Base-by-base conservation (phyloP, 257 asterid species). In the Henckelia pumila region DNA sequence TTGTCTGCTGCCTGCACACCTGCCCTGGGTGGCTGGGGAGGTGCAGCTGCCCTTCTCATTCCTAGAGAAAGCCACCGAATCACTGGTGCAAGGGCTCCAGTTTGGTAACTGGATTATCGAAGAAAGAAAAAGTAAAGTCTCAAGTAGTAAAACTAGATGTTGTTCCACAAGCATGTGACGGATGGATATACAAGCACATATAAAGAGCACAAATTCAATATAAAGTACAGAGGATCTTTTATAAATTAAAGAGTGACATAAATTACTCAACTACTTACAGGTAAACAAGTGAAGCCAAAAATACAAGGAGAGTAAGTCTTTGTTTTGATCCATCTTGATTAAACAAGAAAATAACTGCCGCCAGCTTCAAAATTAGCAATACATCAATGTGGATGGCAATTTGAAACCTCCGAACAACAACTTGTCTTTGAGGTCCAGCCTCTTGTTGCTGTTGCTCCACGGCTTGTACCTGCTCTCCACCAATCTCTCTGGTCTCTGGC, bases 61-160 rank as follows among this genome's bases (percentile, higher is more conserved):
- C 98, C 97, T 81, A 88, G 98, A 61, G 98, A 86, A 75, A 92
- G 97, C 98, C 97, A 92, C 72, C 91, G 80, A 69, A 89, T 67
- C 22, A 92, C 85, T 29, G 98, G 98, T 49, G 97, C 88, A 64
- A 92, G 95, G 70, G 95, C 98, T 82, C 97, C 98, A 53, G 98
- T 92, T 81, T 92, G 98, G 78, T 92, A 89, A 61, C 97, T 92
- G 82, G 65, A 79, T 70, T 49, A 67, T 21, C 72, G 72, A 80
- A 75, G 23, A 47, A 68, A 37, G 68, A 67, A 57, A 73, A 66
- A 70, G 58, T 21, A 53, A 35, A 49, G 53, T 17, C 49, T 30
- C 33, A 47, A 19, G 33, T 19, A 26, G 26, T 52, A 40, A 10
- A 40, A 58, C 21, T 28, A 40, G 7, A 69, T 4, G 23, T 55